Evolutionary conservation across 176 grass and related monocot genomes (phyloP), one percentile per base, ranked within the genome.

Genomic region (Lolium perenne): DNA sequence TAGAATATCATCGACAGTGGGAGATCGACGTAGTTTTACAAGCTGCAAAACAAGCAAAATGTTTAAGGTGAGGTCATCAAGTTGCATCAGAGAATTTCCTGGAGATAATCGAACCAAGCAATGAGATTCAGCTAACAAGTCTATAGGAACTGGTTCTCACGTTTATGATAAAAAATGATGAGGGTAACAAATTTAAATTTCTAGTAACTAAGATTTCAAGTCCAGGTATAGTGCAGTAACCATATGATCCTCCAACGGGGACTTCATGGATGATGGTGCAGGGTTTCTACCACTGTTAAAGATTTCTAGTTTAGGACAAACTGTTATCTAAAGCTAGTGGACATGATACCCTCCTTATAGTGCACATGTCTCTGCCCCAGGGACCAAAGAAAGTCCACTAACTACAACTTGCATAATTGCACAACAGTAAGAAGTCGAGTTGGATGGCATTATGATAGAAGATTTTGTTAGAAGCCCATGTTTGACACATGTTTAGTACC

Each of bases 1-100:
- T 66, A 98, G 82, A 87, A 95, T 95, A 58, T 92, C 96, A 87
- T 98, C 96, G 46, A 98, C 88, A 80, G 91, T 98, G 76, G 93
- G 96, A 29, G 91, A 95, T 65, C 96, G 75, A 47, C 93, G 93
- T 86, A 98, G 84, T 67, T 98, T 95, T 32, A 98, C 93, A 87
- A 98, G 75, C 96, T 98, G 91, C 84, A 88, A 73, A 25, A 84
- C 50, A 85, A 91, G 45, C 17, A 80, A 83, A 71, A 80, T 69
- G 49, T 12, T 85, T 60, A 86, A 43, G 10, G 54, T 86, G 38
- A 74, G 68, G 13, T 16, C 64, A 55, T 76, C 32, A 82, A 74
- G 79, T 83, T 38, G 82, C n/a, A 65, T 61, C 46, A 86, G 7
- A 53, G 55, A 38, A 72, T 79, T 66, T 79, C 14, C 66, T 15